A percentile compares a stretch with the other conserved stretches of the same genome.
These are phyloP conservation scores for Aspergillus novoparasiticus DNA, from an alignment of 2,329 filamentous ascomycete species.

Conservation along the genomic window DNA sequence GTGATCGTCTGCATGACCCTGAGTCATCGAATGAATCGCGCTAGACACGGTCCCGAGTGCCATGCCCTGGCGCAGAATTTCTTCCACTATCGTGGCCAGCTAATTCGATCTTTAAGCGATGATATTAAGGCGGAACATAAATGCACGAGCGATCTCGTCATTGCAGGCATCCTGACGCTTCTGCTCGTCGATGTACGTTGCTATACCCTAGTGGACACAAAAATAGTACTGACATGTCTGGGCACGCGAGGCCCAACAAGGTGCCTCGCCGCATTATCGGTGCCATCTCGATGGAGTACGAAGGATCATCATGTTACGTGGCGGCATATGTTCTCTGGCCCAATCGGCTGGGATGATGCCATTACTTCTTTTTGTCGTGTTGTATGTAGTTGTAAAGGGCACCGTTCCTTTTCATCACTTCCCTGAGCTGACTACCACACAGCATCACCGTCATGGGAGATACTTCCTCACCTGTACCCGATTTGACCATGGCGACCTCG, in stretches of 20 bases:
- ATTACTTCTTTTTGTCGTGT: slow-evolving; percentile 29
- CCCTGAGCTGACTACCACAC: neutral
- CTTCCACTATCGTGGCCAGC: slow-evolving; percentile 33
- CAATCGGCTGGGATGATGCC: slow-evolving; percentile 21
- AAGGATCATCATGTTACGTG: slow-evolving; percentile 35
- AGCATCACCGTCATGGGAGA: slow-evolving; percentile 39
- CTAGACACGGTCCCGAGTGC: slow-evolving; percentile 14
- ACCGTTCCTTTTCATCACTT: too few relatives aligned
- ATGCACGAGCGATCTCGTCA: slow-evolving; percentile 25
- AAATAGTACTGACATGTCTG: neutral
- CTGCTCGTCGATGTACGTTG: slow-evolving; percentile 36
- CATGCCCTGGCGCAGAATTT: slow-evolving; percentile 28
- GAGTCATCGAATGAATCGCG: slow-evolving; percentile 37
- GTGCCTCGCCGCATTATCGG: slow-evolving; percentile 36
- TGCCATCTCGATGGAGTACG: slow-evolving; percentile 39
- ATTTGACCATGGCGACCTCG: slow-evolving; percentile 27
- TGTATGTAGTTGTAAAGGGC: slow-evolving; percentile 16
- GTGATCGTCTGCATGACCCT: slow-evolving; percentile 37
- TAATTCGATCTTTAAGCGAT: slow-evolving; percentile 34
- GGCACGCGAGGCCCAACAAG: slow-evolving; percentile 31
- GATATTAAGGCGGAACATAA: slow-evolving; percentile 19
- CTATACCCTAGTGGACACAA: neutral
- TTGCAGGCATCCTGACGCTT: slow-evolving; percentile 37
- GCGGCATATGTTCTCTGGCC: slow-evolving; percentile 31
- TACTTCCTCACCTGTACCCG: slow-evolving; percentile 39